Evolutionary conservation across 257 asterid species (phyloP), one percentile per base, ranked within the genome.

Genomic region (Fraxinus quadrangulata): DNA sequence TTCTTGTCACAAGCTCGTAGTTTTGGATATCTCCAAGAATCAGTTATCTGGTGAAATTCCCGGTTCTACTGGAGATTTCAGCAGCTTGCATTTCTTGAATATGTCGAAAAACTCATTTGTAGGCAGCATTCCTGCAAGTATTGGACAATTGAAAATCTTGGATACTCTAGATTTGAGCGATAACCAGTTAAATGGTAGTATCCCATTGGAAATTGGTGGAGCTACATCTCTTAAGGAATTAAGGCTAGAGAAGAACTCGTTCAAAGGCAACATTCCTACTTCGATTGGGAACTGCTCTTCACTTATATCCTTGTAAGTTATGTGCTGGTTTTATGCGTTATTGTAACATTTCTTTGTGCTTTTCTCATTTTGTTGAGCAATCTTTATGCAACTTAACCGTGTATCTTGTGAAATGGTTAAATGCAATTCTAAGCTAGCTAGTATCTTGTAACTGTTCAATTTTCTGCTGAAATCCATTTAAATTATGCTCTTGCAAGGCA

Each of bases 131-230:
- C 95, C 93, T 2, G 75, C 84, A 26, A 81, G 84, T 79, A 37
- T 94, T 51, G 90, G 92, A 19, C 80, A 78, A 37, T 67, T 92
- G 70, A 94, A 85, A 73, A 69, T 45, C 12, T 80, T 92, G 79
- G 80, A 51, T 66, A 36, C 84, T 81, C 82, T 94, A 59, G 97
- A 90, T 83, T 83, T 92, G 86, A 86, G 96, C 54, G 90, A 81
- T 70, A 94, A 94, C 86, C 81, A 28, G 78, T 79, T 94, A 72
- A 88, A 85, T 77, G 96, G 96, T 39, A 87, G 91, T 88, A 88
- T 94, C 70, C 97, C 98, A 54, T 68, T 17, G 37, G 96, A 89
- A 82, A 87, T 94, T 34, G 96, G 95, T 83, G 91, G 87, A 82
- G 85, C 85, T n/a, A 72, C 79, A 21, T 86, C 91, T 81, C 87